Evolutionary conservation across 768 basidiomycete genomes (phyloP).

Genomic region (Phaffia australis): DNA sequence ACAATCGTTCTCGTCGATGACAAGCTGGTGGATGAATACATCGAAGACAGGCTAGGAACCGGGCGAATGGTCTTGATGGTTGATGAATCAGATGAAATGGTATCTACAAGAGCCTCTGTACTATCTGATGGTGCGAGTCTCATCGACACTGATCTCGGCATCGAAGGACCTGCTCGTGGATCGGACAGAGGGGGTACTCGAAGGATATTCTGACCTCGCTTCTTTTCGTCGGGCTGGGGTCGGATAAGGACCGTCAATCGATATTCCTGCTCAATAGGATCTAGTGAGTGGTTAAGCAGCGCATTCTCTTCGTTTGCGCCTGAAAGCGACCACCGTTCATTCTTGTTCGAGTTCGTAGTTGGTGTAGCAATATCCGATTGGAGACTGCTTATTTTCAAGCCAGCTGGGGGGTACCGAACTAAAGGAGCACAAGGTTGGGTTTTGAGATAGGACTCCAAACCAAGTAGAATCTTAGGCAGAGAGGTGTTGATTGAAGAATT

Average conservation of each 20-base stretch:
- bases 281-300: slow-evolving; percentile 29
- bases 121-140: not conserved
- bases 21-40: slow-evolving; percentile 15
- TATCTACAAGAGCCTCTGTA: not conserved
- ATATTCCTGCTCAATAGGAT: slow-evolving; percentile 26
- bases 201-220: slow-evolving; percentile 1
- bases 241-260: slow-evolving; percentile 6
- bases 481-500: slow-evolving; percentile 75
- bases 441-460: slow-evolving; percentile 65
- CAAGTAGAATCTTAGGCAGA: slow-evolving; percentile 58
- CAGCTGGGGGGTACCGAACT: slow-evolving; percentile 56
- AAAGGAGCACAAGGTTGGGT: slow-evolving; percentile 54
- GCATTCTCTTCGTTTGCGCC: slow-evolving; percentile 29
- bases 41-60: slow-evolving; percentile 22
- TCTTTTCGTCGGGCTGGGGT: slow-evolving; percentile 6
- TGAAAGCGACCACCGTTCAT: slow-evolving; percentile 33
- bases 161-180: not conserved
- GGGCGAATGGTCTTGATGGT: slow-evolving; percentile 19
- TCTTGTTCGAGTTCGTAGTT: slow-evolving; percentile 27
- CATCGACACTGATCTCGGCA: slow-evolving; percentile 8
- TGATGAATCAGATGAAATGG: not conserved
- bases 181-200: slow-evolving; percentile 6
- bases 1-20: slow-evolving; percentile 12
- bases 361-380: slow-evolving; percentile 24
- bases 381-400: slow-evolving; percentile 30